Evolutionary conservation across 2,329 filamentous ascomycete genomes (phyloP).

Genomic region (Iodosphaeria phyllophila): DNA sequence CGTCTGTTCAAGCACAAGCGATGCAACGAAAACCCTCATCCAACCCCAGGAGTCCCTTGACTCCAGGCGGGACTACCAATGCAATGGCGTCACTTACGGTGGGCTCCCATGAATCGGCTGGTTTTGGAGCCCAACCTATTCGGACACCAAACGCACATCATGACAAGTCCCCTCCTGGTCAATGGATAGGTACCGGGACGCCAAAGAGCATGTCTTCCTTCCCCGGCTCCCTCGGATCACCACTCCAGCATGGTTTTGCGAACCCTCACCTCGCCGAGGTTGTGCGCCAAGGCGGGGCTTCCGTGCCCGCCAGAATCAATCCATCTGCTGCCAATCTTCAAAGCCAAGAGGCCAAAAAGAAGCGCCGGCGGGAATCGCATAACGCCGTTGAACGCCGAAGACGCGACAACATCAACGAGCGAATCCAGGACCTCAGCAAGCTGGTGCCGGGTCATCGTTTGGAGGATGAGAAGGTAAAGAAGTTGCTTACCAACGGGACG

Average conservation of each 20-base stretch:
- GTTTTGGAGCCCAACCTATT: conserved; percentile 63
- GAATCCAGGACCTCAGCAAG: conserved; percentile 89
- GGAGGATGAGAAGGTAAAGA: conserved; percentile 93
- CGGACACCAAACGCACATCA: conserved; percentile 47
- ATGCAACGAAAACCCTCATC: conserved; percentile 56
- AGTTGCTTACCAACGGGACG: conserved; percentile 83
- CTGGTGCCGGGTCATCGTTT: conserved; percentile 82
- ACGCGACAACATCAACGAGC: conserved; percentile 95
- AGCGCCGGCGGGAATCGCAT: conserved; percentile 80
- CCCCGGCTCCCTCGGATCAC: conserved; percentile 77
- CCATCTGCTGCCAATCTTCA: conserved; percentile 31
- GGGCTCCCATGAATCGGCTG: conserved; percentile 44
- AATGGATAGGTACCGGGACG: conserved; percentile 83
- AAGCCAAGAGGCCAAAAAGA: conserved; percentile 83
- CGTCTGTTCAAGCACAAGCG: conserved; percentile 21
- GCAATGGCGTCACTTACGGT: conserved; percentile 57
- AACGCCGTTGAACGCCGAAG: conserved; percentile 90
- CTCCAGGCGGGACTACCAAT: conserved; percentile 60
- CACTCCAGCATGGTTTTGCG: conserved; percentile 46
- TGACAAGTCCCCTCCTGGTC: conserved; percentile 69
- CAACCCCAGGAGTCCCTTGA: conserved; percentile 61
- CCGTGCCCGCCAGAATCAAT: conserved; percentile 73
- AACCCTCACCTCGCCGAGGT: conserved; percentile 75
- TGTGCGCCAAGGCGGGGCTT: conserved; percentile 71
- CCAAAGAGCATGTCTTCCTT: conserved; percentile 72